A percentile compares a stretch with the other conserved stretches of the same genome.
These are phyloP conservation scores for Entomortierella beljakovae DNA, from an alignment of 192 early-diverging fungal species.

Conservation along the genomic window DNA sequence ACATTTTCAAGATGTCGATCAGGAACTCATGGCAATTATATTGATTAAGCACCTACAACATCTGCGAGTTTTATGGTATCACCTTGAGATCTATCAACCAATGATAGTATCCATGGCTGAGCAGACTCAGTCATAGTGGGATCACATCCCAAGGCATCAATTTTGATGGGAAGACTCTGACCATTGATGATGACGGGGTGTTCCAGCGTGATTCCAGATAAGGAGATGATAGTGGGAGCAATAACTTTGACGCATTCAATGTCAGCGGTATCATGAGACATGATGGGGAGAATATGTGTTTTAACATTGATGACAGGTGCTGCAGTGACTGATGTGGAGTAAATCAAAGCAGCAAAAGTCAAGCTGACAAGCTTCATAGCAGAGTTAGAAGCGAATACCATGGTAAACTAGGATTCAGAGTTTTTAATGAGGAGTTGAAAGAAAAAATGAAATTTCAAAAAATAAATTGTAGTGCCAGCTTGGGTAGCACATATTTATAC, in stretches of 20 bases:
- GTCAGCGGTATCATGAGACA: background rate
- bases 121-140: background rate
- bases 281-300: no score
- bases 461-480: no score
- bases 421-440: no score
- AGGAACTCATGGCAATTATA: background rate
- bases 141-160: conserved; percentile 15
- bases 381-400: background rate
- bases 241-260: conserved; percentile 3
- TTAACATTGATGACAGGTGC: background rate
- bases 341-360: background rate
- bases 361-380: background rate
- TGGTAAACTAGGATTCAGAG: background rate
- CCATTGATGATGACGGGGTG: background rate
- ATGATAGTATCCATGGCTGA: background rate
- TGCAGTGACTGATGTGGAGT: conserved; percentile 1
- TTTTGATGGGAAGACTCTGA: background rate
- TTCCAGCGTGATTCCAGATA: background rate
- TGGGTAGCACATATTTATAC: no score
- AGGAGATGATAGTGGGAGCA: background rate
- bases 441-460: no score
- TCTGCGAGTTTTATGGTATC: background rate
- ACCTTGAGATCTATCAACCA: conserved; percentile 2
- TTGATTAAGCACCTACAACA: background rate
- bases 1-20: background rate